phyloP scores from a whole-genome alignment of 2,329 filamentous ascomycete genomes.

The Dactylellina sp. region DNA sequence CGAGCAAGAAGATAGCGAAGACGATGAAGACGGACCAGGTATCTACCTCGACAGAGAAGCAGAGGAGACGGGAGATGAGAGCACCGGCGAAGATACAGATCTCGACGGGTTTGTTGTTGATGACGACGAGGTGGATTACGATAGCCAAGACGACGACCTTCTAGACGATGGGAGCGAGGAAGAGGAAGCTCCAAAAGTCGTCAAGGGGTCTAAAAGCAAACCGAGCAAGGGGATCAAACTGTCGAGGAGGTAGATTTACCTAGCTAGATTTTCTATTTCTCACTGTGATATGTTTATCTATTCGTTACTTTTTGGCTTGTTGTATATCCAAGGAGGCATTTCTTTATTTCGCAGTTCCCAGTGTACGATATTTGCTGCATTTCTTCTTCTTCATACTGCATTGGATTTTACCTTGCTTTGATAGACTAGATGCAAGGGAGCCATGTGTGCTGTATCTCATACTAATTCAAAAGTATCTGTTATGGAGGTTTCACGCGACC shows the following conservation, averaged over 20 bases:
- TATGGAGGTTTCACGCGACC: background rate
- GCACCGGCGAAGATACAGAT: slow-evolving; percentile 63
- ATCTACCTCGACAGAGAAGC: slow-evolving; percentile 61
- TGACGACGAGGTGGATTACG: slow-evolving; percentile 64
- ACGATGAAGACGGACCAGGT: slow-evolving; percentile 64
- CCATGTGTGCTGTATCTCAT: slow-evolving; percentile 17
- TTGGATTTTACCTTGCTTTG: slow-evolving; percentile 25
- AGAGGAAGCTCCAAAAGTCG: slow-evolving; percentile 66
- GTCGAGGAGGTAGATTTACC: slow-evolving; percentile 20
- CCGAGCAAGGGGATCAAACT: slow-evolving; percentile 29
- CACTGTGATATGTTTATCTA: slow-evolving; percentile 9
- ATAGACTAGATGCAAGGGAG: slow-evolving; percentile 40
- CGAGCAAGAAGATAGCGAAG: slow-evolving; percentile 70
- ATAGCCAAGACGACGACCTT: slow-evolving; percentile 64
- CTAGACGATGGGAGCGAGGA: slow-evolving; percentile 69
- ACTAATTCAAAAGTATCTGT: slow-evolving; percentile 41
- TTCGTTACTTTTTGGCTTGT: slow-evolving; percentile 2
- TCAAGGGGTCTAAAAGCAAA: slow-evolving; percentile 59
- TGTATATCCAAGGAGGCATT: slow-evolving; percentile 32
- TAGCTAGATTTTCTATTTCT: slow-evolving; percentile 11
- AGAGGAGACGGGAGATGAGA: slow-evolving; percentile 63
- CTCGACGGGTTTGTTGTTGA: slow-evolving; percentile 67
- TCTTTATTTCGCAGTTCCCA: slow-evolving; percentile 24
- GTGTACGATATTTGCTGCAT: slow-evolving; percentile 49
- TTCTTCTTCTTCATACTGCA: background rate